These are phyloP conservation scores for Aspergillus japonicus DNA, from an alignment of 2,329 filamentous ascomycete species.

Conservation along the genomic window DNA sequence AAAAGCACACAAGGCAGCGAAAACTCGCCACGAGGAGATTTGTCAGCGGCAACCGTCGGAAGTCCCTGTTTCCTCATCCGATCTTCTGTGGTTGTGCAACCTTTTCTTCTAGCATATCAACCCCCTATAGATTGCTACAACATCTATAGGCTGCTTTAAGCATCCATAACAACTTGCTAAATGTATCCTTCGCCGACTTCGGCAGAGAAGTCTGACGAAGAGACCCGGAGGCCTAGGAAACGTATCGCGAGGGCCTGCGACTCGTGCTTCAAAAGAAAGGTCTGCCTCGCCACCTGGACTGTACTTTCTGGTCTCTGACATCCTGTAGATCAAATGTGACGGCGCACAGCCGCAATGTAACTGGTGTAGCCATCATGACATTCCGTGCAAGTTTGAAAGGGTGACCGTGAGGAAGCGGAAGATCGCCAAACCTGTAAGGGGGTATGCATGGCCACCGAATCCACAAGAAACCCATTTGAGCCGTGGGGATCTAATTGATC, in stretches of 20 bases:
- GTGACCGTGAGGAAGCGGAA: conserved; percentile 31
- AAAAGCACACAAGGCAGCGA: background rate
- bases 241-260: conserved; percentile 47
- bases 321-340: conserved; percentile 52
- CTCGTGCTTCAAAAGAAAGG: conserved; percentile 52
- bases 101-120: background rate
- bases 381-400: conserved; percentile 49
- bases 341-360: conserved; percentile 46
- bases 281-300: conserved; percentile 14
- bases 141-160: background rate
- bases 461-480: background rate
- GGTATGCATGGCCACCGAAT: conserved; percentile 24
- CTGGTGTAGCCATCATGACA: conserved; percentile 52
- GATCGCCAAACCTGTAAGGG: conserved; percentile 19
- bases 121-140: background rate
- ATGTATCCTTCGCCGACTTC: conserved; percentile 21
- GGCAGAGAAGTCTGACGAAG: conserved; percentile 22
- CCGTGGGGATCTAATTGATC: background rate
- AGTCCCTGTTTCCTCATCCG: background rate
- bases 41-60: conserved; percentile 6
- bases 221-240: conserved; percentile 18
- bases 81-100: background rate
- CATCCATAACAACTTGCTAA: background rate
- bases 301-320: background rate
- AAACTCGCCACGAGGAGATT: background rate